Base-by-base conservation (phyloP, 495 filamentous ascomycete species). In the Penicillium canariense region DNA sequence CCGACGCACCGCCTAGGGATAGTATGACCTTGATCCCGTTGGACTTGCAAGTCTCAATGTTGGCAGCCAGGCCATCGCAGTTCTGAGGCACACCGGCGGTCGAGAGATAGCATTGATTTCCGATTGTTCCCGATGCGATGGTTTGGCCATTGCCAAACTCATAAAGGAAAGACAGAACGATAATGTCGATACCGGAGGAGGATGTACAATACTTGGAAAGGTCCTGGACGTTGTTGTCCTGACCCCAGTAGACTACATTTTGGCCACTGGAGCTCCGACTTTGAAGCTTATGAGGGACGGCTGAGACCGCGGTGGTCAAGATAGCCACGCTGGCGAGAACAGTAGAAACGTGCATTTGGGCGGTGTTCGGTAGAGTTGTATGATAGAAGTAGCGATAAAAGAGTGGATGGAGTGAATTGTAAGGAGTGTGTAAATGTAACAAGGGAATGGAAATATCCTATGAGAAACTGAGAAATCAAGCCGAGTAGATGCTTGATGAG, bases 151-250 rank as follows among this genome's bases (percentile, higher is more conserved):
- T 62, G 8, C 63, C 66, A 56, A 67, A 82, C 15, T 63, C 35
- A 53, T 71, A 73, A 15, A 85, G 48, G 68, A 85, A 83, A 26
- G 81, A 70, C 5, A 85, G 68, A 11, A 80, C 74, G 43, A 84
- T 63, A 23, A 81, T 74, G 51, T 80, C 71, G 27, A 80, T 72
- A n/a, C 68, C 73, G 1, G 73, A 58, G 25, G 67, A 45, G 5
- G 60, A 50, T 6, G 51, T 62, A 34, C 74, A 77, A 50, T 77
- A 77, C 9, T 68, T 47, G n/a, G 71, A 66, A 7, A 77, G 62
- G 52, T 73, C 72, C 54, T 76, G 71, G 15, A 71, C 58, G 1
- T 68, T 70, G 11, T 66, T 65, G 18, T 77, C 72, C 54, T 75
- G 72, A 8, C 74, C 74, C 74, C 74, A 77, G 55, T 77, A 77